Evolutionary conservation across 2,329 filamentous ascomycete genomes (phyloP).

Genomic region (Claviceps monticola): DNA sequence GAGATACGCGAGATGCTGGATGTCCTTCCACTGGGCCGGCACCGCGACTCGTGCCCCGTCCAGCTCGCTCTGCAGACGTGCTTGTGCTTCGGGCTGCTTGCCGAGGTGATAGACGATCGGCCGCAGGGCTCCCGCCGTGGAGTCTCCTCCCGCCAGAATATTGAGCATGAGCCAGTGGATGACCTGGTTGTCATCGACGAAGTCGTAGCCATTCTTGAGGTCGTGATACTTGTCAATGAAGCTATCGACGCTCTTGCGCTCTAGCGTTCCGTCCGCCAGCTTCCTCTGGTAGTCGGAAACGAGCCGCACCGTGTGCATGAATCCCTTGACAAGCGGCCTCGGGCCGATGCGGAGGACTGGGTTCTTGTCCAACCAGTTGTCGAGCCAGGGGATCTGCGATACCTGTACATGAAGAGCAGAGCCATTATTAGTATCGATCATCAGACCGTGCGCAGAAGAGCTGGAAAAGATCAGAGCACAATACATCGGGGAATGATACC

Average conservation of each 20-base stretch:
- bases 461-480: neutral
- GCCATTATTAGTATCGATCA: neutral
- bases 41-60: conserved; percentile 15
- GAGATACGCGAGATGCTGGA: conserved; percentile 27
- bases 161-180: conserved; percentile 9
- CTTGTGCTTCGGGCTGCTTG: conserved; percentile 15
- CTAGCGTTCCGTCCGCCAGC: conserved; percentile 7
- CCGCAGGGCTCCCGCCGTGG: conserved; percentile 21
- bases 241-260: conserved; percentile 12
- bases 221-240: conserved; percentile 8
- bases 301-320: conserved; percentile 11
- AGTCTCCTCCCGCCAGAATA: conserved; percentile 22
- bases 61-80: conserved; percentile 24
- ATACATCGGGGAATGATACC: neutral
- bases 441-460: no score
- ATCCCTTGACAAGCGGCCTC: conserved; percentile 8
- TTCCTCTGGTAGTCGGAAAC: conserved; percentile 9
- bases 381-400: conserved; percentile 11
- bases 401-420: conserved; percentile 8
- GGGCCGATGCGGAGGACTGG: conserved; percentile 13
- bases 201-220: conserved; percentile 16
- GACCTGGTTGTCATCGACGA: conserved; percentile 18
- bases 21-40: conserved; percentile 9
- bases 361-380: conserved; percentile 17
- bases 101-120: conserved; percentile 24